A percentile compares a stretch with the other conserved stretches of the same genome.
phyloP scores from a whole-genome alignment of 805 yeast species.

The Saturnispora quitensis region DNA sequence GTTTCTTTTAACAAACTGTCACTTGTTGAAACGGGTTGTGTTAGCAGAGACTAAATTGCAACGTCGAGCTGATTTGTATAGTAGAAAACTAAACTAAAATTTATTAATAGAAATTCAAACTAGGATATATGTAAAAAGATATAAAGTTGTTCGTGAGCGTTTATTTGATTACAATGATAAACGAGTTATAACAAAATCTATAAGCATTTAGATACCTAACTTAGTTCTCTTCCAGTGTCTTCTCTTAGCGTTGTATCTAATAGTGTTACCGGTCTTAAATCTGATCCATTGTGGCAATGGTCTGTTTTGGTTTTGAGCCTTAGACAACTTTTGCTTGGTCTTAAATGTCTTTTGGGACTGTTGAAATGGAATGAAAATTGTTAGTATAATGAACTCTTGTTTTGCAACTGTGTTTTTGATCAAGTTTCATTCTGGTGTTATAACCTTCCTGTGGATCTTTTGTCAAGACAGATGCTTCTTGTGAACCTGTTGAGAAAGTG shows the following conservation, averaged over 20 bases:
- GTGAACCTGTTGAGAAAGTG: too few species aligned
- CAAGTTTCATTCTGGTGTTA: too few species aligned
- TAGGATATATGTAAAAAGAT: conserved; percentile 1
- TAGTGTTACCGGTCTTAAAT: conserved; percentile 93
- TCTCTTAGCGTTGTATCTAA: conserved; percentile 99
- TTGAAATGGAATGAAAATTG: background rate
- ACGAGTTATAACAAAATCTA: background rate
- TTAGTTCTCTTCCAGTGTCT: conserved; percentile 99
- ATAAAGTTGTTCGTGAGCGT: background rate
- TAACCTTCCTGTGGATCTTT: too few species aligned
- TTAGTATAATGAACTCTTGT: background rate
- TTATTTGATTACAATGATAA: background rate
- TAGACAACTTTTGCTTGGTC: conserved; percentile 97
- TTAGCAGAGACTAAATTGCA: background rate
- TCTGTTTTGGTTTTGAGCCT: conserved; percentile 98
- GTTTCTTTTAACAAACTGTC: background rate
- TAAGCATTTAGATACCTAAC: conserved; percentile 73
- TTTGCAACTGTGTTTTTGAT: too few species aligned
- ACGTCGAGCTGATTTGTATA: too few species aligned
- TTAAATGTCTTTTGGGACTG: conserved; percentile 93
- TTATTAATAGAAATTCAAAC: background rate
- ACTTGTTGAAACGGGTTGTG: background rate
- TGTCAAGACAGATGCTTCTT: too few species aligned
- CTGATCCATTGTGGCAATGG: conserved; percentile 99
- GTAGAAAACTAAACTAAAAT: conserved; percentile 1